Evolutionary conservation across 1,139 yeast genomes (phyloP).

Genomic region (Protomyces lactucae-debilis): DNA sequence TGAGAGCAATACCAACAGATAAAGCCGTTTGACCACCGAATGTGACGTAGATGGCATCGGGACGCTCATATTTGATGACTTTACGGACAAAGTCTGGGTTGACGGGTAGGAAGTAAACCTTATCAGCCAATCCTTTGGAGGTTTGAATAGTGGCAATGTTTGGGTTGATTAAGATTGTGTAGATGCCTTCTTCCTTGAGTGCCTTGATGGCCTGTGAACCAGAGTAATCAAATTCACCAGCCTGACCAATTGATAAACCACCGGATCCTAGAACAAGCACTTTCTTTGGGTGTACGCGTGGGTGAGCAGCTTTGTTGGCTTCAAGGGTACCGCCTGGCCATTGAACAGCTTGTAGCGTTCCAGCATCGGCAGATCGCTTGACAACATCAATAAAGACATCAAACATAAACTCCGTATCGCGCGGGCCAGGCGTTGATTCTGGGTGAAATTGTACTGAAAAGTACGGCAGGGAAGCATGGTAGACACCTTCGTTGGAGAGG

Average conservation of each 20-base stretch:
- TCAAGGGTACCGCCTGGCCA: conserved; percentile 85
- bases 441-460: conserved; percentile 99
- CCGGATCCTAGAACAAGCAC: conserved; percentile 97
- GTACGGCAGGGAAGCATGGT: conserved; percentile 77
- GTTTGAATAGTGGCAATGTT: conserved; percentile 98
- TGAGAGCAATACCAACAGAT: conserved; percentile 88
- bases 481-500: conserved; percentile 97
- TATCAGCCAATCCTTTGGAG: conserved; percentile 90
- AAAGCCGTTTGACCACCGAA: conserved; percentile 99
- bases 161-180: conserved; percentile 92
- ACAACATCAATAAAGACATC: conserved; percentile 88
- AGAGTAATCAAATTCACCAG: conserved; percentile 98
- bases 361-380: conserved; percentile 50
- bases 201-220: conserved; percentile 69
- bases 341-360: conserved; percentile 61
- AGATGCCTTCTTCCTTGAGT: conserved; percentile 92
- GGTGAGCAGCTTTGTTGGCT: conserved; percentile 68
- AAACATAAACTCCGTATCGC: conserved; percentile 95
- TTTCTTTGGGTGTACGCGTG: conserved; percentile 80
- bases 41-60: conserved; percentile 94
- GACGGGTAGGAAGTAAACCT: conserved; percentile 94
- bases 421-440: conserved; percentile 98
- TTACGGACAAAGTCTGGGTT: conserved; percentile 94
- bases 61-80: conserved; percentile 89
- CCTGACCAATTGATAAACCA: conserved; percentile 98